Evolutionary conservation across 2,329 filamentous ascomycete genomes (phyloP).

Genomic region (Colletotrichum liriopes): DNA sequence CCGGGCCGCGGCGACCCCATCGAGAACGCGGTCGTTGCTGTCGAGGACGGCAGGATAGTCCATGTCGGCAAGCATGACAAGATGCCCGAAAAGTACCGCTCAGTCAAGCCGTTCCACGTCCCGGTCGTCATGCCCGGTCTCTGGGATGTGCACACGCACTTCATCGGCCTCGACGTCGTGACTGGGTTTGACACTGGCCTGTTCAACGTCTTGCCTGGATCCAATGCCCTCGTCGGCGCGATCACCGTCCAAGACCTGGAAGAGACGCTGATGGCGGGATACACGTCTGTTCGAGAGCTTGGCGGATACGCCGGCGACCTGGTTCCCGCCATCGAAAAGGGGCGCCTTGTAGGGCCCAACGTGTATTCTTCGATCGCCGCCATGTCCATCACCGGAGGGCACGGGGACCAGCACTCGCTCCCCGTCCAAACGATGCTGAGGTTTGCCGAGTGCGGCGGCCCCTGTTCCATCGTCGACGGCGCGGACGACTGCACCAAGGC

Average conservation of each 20-base stretch:
- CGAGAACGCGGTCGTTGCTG: slow-evolving; percentile 55
- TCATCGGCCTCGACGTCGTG: slow-evolving; percentile 53
- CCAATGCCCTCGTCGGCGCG: slow-evolving; percentile 55
- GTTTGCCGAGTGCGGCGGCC: slow-evolving; percentile 50
- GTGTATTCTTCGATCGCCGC: slow-evolving; percentile 62
- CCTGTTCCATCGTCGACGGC: slow-evolving; percentile 60
- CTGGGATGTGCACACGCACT: slow-evolving; percentile 69
- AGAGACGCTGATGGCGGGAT: slow-evolving; percentile 62
- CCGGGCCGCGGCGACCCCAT: slow-evolving; percentile 63
- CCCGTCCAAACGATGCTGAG: slow-evolving; percentile 54
- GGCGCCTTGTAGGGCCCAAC: slow-evolving; percentile 62
- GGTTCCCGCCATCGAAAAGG: slow-evolving; percentile 59
- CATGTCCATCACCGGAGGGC: slow-evolving; percentile 65
- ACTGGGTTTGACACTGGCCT: slow-evolving; percentile 41
- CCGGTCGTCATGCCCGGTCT: slow-evolving; percentile 66
- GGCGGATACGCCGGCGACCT: slow-evolving; percentile 64
- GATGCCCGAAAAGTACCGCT: slow-evolving; percentile 52
- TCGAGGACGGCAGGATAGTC: slow-evolving; percentile 57
- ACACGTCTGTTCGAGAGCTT: slow-evolving; percentile 66
- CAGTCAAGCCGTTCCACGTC: slow-evolving; percentile 52
- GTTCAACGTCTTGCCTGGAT: slow-evolving; percentile 44
- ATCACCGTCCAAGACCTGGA: slow-evolving; percentile 58
- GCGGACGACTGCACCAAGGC: slow-evolving; percentile 60
- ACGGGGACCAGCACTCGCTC: slow-evolving; percentile 61
- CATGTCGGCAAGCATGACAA: slow-evolving; percentile 54